Base-by-base conservation (phyloP, 2,329 filamentous ascomycete genomes). In the Huntiella omanensis region DNA sequence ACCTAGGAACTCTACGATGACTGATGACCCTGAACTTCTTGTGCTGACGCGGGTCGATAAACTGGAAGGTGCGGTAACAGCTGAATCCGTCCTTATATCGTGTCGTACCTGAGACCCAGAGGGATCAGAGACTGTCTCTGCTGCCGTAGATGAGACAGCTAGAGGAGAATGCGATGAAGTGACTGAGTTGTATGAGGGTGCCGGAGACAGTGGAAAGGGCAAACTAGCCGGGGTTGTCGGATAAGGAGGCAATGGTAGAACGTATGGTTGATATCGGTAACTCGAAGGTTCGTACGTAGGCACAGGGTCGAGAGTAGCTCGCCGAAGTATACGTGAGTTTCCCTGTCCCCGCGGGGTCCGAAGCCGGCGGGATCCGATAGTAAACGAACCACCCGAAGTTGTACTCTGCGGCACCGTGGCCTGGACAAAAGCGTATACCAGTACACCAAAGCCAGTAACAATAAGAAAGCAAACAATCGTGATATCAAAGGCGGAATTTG, bases 251-350 rank as follows among this genome's bases (percentile, higher is more conserved):
- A 28, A n/a, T 33, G 34, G 35, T 16, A 33, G 5, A 33, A 28
- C 19, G 36, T 45, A 45, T 16, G 22, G 35, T 22, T 40, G 33
- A 19, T 34, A 43, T 10, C 40, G 40, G 34, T 44, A 47, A 12
- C 28, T 42, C 8, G 48, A 41, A 8, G 45, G 48, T 7, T 41
- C 48, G 41, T 50, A 50, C 8, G 48, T 33, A 12, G 48, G 48
- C 16, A 50, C 48, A 7, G 48, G 48, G 16, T 50, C 48, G n/a
- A 43, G n/a, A 1, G 40, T 46, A n/a, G 45, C 40, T 7, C 32
- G 28, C 28, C 40, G 28, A n/a, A 37, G 34, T 17, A 46, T 42
- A 8, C 47, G 43, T 45, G 33, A 40, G 12, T 16, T 1, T 34
- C 10, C 10, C 28, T 28, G 28, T 28, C 7, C 22, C 8, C 22